These are phyloP conservation scores for Boletellus sp. DNA, from an alignment of 768 basidiomycete species.

Conservation along the genomic window DNA sequence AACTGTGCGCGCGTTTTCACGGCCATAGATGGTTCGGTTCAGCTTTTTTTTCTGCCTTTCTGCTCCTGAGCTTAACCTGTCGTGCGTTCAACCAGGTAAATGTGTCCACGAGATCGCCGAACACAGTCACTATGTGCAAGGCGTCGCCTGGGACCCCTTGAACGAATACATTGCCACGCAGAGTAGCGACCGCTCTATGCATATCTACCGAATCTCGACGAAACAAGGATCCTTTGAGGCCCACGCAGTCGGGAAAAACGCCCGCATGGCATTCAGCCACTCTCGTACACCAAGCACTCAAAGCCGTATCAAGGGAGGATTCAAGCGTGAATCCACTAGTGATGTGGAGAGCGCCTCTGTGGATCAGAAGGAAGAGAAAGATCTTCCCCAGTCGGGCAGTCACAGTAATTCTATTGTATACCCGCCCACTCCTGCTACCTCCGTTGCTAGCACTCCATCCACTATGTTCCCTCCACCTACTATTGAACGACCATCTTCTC, in stretches of 20 bases:
- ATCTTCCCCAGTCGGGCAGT: slow-evolving; percentile 25
- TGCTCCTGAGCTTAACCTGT: background rate
- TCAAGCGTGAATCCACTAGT: slow-evolving; percentile 72
- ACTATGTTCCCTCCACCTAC: slow-evolving; percentile 42
- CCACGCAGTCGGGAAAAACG: slow-evolving; percentile 87
- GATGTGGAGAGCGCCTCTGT: slow-evolving; percentile 67
- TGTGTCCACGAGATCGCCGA: slow-evolving; percentile 89
- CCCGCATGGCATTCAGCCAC: slow-evolving; percentile 64
- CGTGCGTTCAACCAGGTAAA: slow-evolving; percentile 50
- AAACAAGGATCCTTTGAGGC: slow-evolving; percentile 83
- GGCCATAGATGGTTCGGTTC: slow-evolving; percentile 59
- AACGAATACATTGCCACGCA: slow-evolving; percentile 98
- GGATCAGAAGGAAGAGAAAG: slow-evolving; percentile 49
- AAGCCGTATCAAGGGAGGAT: slow-evolving; percentile 51
- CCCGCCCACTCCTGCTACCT: slow-evolving; percentile 63
- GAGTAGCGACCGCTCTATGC: slow-evolving; percentile 93
- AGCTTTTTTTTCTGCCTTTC: background rate
- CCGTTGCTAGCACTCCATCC: slow-evolving; percentile 65
- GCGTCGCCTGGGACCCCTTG: slow-evolving; percentile 97
- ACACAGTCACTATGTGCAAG: slow-evolving; percentile 96
- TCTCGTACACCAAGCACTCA: slow-evolving; percentile 66
- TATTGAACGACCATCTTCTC: slow-evolving; percentile 60
- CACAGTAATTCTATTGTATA: slow-evolving; percentile 29
- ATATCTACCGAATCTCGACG: slow-evolving; percentile 81
- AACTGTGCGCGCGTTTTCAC: slow-evolving; percentile 87